Evolutionary conservation across 805 yeast genomes (phyloP).

Genomic region (Metschnikowia anglica): DNA sequence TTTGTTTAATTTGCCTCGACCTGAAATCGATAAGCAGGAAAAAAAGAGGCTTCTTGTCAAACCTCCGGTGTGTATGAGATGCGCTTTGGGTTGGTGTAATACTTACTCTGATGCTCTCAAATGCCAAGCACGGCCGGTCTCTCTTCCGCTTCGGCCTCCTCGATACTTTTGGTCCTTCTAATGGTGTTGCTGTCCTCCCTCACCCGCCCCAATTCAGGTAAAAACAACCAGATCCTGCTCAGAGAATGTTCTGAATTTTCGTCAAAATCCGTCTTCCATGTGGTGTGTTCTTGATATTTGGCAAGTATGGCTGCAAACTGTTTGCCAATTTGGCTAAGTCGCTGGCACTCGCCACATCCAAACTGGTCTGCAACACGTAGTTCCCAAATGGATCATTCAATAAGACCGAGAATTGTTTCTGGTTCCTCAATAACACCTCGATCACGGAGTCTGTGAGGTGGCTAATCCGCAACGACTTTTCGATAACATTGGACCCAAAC

Average conservation of each 20-base stretch:
- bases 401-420: conserved; percentile 38
- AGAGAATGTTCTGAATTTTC: conserved; percentile 43
- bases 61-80: no score
- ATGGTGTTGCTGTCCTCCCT: neutral
- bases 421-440: conserved; percentile 39
- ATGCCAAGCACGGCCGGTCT: no score
- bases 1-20: no score
- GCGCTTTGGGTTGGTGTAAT: no score
- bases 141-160: no score
- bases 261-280: conserved; percentile 93
- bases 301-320: conserved; percentile 69
- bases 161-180: no score
- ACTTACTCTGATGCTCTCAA: no score
- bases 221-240: no score
- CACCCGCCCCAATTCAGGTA: no score
- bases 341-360: conserved; percentile 51
- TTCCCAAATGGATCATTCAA: conserved; percentile 61
- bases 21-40: no score
- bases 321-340: conserved; percentile 57
- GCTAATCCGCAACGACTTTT: conserved; percentile 51
- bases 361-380: conserved; percentile 57
- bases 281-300: conserved; percentile 83
- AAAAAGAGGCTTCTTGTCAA: no score
- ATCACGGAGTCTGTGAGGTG: conserved; percentile 47
- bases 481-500: conserved; percentile 61